Percentiles rank a stretch among this genome's conserved stretches.
phyloP scores from a whole-genome alignment of 176 grass and related monocot genomes.

The Eremochloa ophiuroides region DNA sequence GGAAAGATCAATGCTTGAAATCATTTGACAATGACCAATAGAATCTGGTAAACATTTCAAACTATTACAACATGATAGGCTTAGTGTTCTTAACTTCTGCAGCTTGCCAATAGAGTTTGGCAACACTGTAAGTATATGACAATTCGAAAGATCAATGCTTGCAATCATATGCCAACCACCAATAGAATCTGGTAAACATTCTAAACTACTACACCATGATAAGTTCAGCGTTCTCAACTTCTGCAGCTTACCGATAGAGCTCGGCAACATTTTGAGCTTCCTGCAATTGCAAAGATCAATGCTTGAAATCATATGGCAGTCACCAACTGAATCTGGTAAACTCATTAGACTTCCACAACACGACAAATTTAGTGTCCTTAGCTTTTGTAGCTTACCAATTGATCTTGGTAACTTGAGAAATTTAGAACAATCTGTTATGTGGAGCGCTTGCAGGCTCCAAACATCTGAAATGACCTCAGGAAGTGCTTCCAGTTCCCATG shows the following conservation, averaged over 20 bases:
- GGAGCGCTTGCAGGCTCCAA: background rate
- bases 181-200: too few species aligned
- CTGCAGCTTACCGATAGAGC: background rate
- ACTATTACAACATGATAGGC: too few species aligned
- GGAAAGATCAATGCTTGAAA: background rate
- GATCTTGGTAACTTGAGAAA: background rate
- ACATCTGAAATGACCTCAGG: background rate
- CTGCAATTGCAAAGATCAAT: too few species aligned
- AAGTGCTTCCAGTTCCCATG: background rate
- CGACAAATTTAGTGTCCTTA: too few species aligned
- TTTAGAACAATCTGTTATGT: background rate
- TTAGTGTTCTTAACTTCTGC: background rate
- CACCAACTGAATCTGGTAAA: too few species aligned
- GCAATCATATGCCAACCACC: too few species aligned
- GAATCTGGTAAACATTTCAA: background rate
- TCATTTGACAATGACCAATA: background rate
- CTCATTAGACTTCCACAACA: too few species aligned
- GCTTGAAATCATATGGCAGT: too few species aligned
- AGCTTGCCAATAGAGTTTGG: conserved; percentile 12
- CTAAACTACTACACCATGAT: fast-evolving
- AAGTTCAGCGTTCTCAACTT: conserved; percentile 7
- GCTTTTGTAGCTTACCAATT: background rate
- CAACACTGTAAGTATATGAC: background rate
- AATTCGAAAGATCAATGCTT: too few species aligned
- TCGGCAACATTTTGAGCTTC: background rate